These are phyloP conservation scores for Trichoderma hamatum DNA, from an alignment of 2,329 filamentous ascomycete genomes.

Conservation along the genomic window DNA sequence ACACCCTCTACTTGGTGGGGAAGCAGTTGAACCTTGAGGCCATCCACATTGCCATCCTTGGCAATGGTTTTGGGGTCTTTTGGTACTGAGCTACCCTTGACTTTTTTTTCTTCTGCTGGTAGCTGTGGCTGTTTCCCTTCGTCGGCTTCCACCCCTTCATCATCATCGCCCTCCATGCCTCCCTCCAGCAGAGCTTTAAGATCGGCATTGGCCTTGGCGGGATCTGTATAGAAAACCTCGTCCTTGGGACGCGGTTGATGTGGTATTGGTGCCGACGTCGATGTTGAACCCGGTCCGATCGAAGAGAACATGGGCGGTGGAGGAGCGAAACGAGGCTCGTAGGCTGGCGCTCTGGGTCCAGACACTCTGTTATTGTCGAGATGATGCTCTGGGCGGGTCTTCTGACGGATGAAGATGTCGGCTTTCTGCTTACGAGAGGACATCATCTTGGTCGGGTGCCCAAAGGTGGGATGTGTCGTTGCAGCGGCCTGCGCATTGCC, in stretches of 20 bases:
- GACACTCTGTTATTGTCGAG: slow-evolving; percentile 51
- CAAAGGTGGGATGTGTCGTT: slow-evolving; percentile 39
- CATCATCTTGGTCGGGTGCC: slow-evolving; percentile 48
- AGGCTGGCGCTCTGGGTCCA: slow-evolving; percentile 52
- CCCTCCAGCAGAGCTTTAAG: slow-evolving; percentile 82
- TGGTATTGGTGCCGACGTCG: slow-evolving; percentile 22
- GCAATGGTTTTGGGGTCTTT: slow-evolving; percentile 36
- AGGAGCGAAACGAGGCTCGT: slow-evolving; percentile 51
- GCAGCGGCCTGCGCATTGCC: slow-evolving; percentile 30
- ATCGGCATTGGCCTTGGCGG: slow-evolving; percentile 71
- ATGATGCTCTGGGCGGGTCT: slow-evolving; percentile 61
- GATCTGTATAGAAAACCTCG: slow-evolving; percentile 67
- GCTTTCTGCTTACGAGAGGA: slow-evolving; percentile 60
- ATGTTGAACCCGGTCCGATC: slow-evolving; percentile 27
- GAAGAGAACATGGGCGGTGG: slow-evolving; percentile 55
- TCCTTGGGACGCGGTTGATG: slow-evolving; percentile 39
- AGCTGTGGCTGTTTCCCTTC: slow-evolving; percentile 15
- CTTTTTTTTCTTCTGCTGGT: slow-evolving; percentile 29
- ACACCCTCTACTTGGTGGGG: slow-evolving; percentile 95
- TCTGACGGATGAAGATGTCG: slow-evolving; percentile 57
- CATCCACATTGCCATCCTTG: slow-evolving; percentile 65
- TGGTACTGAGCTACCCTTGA: slow-evolving; percentile 31
- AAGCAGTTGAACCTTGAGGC: slow-evolving; percentile 82
- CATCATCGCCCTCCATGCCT: slow-evolving; percentile 74
- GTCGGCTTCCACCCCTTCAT: slow-evolving; percentile 45